phyloP scores from a whole-genome alignment of 2,329 filamentous ascomycete species.

The Raffaelea deltoideospora region DNA sequence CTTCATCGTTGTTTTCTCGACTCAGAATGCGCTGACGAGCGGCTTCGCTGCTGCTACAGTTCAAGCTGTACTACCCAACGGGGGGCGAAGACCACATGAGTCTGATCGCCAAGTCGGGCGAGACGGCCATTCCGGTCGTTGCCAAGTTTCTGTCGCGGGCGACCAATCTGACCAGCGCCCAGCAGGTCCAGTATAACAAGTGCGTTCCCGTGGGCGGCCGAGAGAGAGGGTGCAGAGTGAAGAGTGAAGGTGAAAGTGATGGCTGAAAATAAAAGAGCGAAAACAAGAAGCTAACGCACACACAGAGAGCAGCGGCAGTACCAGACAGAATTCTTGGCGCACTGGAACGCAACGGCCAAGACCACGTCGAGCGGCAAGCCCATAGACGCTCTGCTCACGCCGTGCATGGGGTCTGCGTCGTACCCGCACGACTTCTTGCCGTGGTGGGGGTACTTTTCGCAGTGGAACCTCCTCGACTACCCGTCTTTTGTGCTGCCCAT shows the following conservation, averaged over 20 bases:
- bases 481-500: constrained; percentile 5
- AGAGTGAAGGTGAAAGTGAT: background rate
- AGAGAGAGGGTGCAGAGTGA: no score
- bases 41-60: no score
- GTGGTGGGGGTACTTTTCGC: constrained; percentile 5
- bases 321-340: background rate
- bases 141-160: background rate
- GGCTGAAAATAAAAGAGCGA: background rate
- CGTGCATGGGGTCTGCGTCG: constrained; percentile 21
- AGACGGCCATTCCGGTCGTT: background rate
- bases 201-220: no score
- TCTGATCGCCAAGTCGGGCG: background rate
- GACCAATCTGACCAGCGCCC: background rate
- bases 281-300: no score
- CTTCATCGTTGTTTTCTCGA: no score
- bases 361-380: constrained; percentile 19
- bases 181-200: no score
- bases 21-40: no score
- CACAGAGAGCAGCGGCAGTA: background rate
- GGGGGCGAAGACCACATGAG: background rate
- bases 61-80: background rate
- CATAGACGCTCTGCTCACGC: constrained; percentile 40
- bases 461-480: constrained; percentile 7
- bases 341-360: background rate
- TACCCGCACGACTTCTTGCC: constrained; percentile 4